Evolutionary conservation across 2,329 filamentous ascomycete genomes (phyloP), one percentile per base, ranked within the genome.

Genomic region (Onygena corvina): DNA sequence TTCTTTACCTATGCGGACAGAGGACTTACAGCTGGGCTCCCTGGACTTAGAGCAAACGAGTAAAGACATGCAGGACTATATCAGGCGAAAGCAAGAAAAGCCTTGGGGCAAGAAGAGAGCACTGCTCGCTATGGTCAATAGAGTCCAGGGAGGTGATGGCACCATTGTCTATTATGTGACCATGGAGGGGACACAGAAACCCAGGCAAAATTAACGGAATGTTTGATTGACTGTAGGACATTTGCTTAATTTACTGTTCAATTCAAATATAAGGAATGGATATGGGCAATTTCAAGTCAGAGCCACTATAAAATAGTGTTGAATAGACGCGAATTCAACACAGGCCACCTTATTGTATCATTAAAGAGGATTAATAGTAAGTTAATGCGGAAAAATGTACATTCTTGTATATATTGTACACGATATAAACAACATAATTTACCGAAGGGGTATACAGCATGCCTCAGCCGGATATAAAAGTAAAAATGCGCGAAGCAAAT

Each of bases 111-210:
- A 65, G 27, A 81, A 80, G 64, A 65, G 78, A 45, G 59, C 79
- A 11, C 56, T 83, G 23, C 60, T 81, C 48, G 76, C 75, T 4
- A 78, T 79, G 55, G 66, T 77, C 47, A 72, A 79, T 58, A 62
- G 64, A 52, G 62, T 61, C 2, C 64, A 65, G 59, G 70, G 69
- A 27, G 70, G 70, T 5, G 79, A 82, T 60, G 79, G 78, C 35
- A 82, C 79, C 1, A 70, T 81, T 25, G 76, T 79, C 31, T 83
- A 81, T 60, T 83, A 83, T 59, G 72, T 82, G 53, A 70, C 81
- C 45, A 76, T 80, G 56, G 78, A 81, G 59, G 79, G 78, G 3
- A 70, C 77, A 47, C 76, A 81, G 23, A 82, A 82, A 64, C 79
- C 79, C 9, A 67, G 79, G 54, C 79, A 81, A 62, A 81, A 82